A percentile compares a stretch with the other conserved stretches of the same genome.
These are phyloP conservation scores for Fusarium sp. DNA, from an alignment of 2,329 filamentous ascomycete species.

Conservation along the genomic window DNA sequence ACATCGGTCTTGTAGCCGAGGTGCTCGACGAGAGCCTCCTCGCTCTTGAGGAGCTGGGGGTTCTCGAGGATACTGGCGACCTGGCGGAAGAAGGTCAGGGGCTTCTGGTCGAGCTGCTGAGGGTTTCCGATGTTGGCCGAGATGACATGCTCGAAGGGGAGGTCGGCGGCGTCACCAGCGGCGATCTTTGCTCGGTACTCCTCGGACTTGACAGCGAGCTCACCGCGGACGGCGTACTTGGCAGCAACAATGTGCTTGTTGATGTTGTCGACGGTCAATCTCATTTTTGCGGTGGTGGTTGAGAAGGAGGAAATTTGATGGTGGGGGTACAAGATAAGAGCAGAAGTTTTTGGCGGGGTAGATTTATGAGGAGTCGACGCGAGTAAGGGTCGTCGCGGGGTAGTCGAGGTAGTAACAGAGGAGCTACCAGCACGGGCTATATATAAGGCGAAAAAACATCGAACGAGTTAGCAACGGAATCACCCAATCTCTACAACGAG, in stretches of 20 bases:
- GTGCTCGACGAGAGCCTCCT: slow-evolving; percentile 77
- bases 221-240: slow-evolving; percentile 96
- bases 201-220: slow-evolving; percentile 93
- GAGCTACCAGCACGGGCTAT: slow-evolving; percentile 33
- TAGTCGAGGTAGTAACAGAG: slow-evolving; percentile 38
- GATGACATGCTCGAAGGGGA: slow-evolving; percentile 92
- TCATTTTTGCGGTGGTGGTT: slow-evolving; percentile 44
- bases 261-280: slow-evolving; percentile 85
- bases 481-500: slow-evolving; percentile 14
- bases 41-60: slow-evolving; percentile 83
- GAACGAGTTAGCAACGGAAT: slow-evolving; percentile 39
- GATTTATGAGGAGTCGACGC: slow-evolving; percentile 24
- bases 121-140: slow-evolving; percentile 99
- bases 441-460: slow-evolving; percentile 32
- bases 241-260: slow-evolving; percentile 88
- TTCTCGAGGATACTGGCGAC: slow-evolving; percentile 94
- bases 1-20: slow-evolving; percentile 93
- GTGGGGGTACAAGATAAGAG: slow-evolving; percentile 28
- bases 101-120: slow-evolving; percentile 98
- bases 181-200: slow-evolving; percentile 82
- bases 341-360: slow-evolving; percentile 42
- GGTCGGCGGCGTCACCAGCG: slow-evolving; percentile 61
- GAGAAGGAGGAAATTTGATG: slow-evolving; percentile 46
- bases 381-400: slow-evolving; percentile 42
- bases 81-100: slow-evolving; percentile 98